Conservation (phyloP, 257 asterid species). For the Scutellaria barbata region DNA sequence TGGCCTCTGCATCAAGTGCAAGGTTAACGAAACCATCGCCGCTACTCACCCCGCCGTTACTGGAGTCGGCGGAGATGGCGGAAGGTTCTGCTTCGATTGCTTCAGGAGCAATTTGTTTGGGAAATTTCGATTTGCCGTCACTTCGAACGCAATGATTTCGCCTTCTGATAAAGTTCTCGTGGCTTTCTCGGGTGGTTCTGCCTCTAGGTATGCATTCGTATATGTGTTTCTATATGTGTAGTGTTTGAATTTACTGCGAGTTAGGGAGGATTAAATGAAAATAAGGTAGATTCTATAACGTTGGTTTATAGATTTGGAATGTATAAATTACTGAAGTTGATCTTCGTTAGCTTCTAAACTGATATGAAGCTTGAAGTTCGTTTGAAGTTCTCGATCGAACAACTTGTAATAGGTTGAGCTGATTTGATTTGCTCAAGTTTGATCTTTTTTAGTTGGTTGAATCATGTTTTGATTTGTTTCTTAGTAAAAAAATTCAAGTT, state of each 20-base stretch:
- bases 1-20: conserved; percentile 63
- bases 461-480: too few relatives aligned
- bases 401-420: not conserved
- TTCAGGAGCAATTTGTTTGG: conserved; percentile 75
- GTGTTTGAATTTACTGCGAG: not conserved
- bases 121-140: conserved; percentile 81
- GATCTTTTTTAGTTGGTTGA: not conserved
- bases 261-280: not conserved
- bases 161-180: conserved; percentile 86
- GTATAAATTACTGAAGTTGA: not conserved
- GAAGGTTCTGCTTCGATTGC: conserved; percentile 75
- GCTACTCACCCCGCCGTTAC: conserved; percentile 42
- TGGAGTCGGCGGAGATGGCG: conserved; percentile 52
- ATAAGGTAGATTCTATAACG: not conserved
- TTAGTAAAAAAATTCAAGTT: not conserved
- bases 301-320: not conserved
- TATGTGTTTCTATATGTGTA: not conserved
- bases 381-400: conserved; percentile 18
- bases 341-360: not conserved
- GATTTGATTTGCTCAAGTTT: not conserved
- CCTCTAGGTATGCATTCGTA: conserved; percentile 63
- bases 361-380: conserved; percentile 11
- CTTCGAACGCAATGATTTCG: conserved; percentile 81
- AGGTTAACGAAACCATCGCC: conserved; percentile 49
- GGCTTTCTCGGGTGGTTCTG: conserved; percentile 91